These are phyloP conservation scores for Neurospora sp. DNA, from an alignment of 495 filamentous ascomycete species.

Conservation along the genomic window DNA sequence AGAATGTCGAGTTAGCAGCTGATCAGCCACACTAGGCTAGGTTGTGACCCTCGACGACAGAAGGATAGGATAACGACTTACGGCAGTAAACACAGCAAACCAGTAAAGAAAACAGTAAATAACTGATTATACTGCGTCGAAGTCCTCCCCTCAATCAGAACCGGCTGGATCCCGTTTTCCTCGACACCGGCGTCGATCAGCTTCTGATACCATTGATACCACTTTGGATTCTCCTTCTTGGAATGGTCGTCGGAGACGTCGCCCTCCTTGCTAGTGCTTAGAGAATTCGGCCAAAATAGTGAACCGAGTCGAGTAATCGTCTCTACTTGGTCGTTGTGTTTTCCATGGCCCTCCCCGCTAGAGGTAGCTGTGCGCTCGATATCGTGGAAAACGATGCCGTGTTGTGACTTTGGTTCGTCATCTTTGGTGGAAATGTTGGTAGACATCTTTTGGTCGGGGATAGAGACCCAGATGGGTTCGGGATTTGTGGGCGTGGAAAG, in stretches of 20 bases:
- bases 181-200: constrained; percentile 39
- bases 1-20: neutral
- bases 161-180: constrained; percentile 43
- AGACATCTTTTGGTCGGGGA: neutral
- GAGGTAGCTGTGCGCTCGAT: neutral
- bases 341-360: neutral
- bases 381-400: neutral
- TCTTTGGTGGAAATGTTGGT: neutral
- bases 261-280: constrained; percentile 12
- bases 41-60: neutral
- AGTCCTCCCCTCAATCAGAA: constrained; percentile 42
- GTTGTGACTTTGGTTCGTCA: neutral
- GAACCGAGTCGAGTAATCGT: neutral
- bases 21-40: neutral
- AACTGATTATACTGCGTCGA: constrained; percentile 40
- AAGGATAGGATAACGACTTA: constrained; percentile 13
- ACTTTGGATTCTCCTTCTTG: constrained; percentile 20
- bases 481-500: neutral
- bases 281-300: neutral
- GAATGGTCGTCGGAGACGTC: constrained; percentile 21
- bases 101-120: constrained; percentile 37
- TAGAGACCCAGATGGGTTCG: neutral
- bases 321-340: neutral
- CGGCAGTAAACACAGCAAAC: constrained; percentile 34
- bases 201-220: constrained; percentile 28